A percentile compares a stretch with the other conserved stretches of the same genome.
Evolutionary conservation across 352 stramenopile genomes (phyloP).

Genomic region (Halophytophthora polymorphica): DNA sequence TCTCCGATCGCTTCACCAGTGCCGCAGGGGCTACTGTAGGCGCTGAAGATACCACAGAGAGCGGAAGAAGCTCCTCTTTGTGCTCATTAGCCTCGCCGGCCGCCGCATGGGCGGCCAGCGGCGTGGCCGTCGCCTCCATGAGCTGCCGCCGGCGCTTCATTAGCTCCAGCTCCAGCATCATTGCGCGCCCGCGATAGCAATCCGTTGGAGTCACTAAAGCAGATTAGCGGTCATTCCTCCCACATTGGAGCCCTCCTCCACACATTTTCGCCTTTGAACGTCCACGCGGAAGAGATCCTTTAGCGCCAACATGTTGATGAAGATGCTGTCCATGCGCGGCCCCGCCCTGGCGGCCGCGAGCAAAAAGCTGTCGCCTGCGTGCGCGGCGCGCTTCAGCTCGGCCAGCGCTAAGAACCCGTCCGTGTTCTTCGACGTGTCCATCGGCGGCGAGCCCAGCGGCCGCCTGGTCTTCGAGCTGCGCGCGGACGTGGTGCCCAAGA

Average conservation of each 20-base stretch:
- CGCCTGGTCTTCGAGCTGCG: conserved; percentile 91
- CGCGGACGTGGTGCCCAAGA: conserved; percentile 96
- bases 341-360: conserved; percentile 18
- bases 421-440: conserved; percentile 97
- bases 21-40: not conserved
- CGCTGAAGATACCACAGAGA: not conserved
- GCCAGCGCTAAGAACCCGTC: conserved; percentile 72
- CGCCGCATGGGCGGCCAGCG: not conserved
- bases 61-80: too few species aligned
- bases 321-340: conserved; percentile 19
- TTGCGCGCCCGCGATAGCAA: too few species aligned
- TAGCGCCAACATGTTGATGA: conserved; percentile 24
- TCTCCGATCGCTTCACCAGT: conserved; percentile 12
- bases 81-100: too few species aligned
- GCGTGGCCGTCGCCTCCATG: not conserved
- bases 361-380: conserved; percentile 19
- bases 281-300: too few species aligned
- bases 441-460: conserved; percentile 85
- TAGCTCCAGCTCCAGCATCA: too few species aligned
- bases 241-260: too few species aligned
- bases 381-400: conserved; percentile 56
- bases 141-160: not conserved
- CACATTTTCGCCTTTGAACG: too few species aligned
- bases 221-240: too few species aligned
- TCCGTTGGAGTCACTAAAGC: too few species aligned